Evolutionary conservation across 1,139 yeast species (phyloP).

Genomic region (Geotrichum candidum): DNA sequence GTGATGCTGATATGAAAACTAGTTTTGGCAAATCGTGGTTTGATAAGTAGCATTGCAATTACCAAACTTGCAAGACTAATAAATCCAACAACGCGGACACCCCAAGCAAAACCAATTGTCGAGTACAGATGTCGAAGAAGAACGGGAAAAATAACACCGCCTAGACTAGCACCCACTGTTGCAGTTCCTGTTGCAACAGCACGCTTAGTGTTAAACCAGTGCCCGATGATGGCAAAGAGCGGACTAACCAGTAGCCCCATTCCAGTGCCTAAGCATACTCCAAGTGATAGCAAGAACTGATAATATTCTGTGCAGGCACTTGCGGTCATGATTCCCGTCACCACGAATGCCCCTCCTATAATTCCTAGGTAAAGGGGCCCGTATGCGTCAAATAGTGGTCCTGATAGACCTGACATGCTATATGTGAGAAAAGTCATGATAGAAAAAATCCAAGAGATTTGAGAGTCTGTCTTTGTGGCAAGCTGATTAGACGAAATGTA

Average conservation of each 20-base stretch:
- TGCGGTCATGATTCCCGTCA: conserved; percentile 49
- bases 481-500: conserved; percentile 55
- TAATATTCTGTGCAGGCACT: conserved; percentile 50
- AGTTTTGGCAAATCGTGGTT: conserved; percentile 22
- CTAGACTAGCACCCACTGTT: conserved; percentile 63
- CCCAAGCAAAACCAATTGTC: conserved; percentile 53
- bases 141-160: conserved; percentile 59
- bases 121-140: conserved; percentile 49
- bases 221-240: conserved; percentile 52
- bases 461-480: conserved; percentile 40
- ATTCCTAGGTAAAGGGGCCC: conserved; percentile 50
- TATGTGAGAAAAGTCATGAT: conserved; percentile 51
- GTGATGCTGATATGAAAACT: background rate
- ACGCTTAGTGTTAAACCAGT: conserved; percentile 54
- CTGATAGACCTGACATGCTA: conserved; percentile 52
- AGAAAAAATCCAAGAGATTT: conserved; percentile 64
- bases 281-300: conserved; percentile 56
- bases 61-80: conserved; percentile 42
- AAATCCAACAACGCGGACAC: conserved; percentile 51
- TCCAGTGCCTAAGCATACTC: conserved; percentile 54
- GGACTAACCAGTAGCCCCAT: conserved; percentile 55
- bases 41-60: conserved; percentile 37
- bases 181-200: conserved; percentile 59
- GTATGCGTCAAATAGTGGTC: conserved; percentile 54
- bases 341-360: conserved; percentile 43